Percentiles rank a stretch among this genome's conserved stretches.
Evolutionary conservation across 2,329 filamentous ascomycete genomes (phyloP).

Genomic region (Aspergillus arachidicola): DNA sequence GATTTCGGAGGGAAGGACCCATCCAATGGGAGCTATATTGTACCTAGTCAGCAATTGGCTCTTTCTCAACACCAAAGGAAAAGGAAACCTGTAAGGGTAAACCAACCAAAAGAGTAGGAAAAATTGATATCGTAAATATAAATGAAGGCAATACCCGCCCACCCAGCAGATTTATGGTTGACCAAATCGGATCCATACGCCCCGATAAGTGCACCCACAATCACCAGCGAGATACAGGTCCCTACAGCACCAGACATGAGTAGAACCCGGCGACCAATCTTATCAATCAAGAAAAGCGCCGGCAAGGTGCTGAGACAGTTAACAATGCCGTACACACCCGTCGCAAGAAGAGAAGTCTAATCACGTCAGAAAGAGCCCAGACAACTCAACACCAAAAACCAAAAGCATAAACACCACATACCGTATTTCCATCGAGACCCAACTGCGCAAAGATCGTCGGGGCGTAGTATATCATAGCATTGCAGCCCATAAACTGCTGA

Average conservation of each 20-base stretch:
- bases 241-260: constrained; percentile 40
- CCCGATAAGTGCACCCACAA: constrained; percentile 39
- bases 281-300: constrained; percentile 39
- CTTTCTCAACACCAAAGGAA: background rate
- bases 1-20: constrained; percentile 44
- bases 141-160: constrained; percentile 42
- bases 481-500: constrained; percentile 53
- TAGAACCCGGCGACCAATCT: constrained; percentile 35
- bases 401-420: constrained; percentile 2
- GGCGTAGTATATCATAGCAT: constrained; percentile 54
- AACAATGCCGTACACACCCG: constrained; percentile 43
- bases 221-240: constrained; percentile 39
- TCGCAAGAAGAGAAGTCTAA: constrained; percentile 37
- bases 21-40: constrained; percentile 37
- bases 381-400: background rate
- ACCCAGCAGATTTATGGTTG: constrained; percentile 35
- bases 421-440: constrained; percentile 42
- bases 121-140: constrained; percentile 44
- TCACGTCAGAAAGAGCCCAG: background rate
- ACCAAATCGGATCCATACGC: constrained; percentile 33
- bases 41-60: background rate
- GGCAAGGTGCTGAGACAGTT: constrained; percentile 40
- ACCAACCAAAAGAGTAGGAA: constrained; percentile 41
- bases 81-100: background rate
- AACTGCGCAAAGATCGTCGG: constrained; percentile 51